A percentile compares a stretch with the other conserved stretches of the same genome.
Conservation (phyloP, 2,329 filamentous ascomycete genomes). For the Penicillium brevicompactum region DNA sequence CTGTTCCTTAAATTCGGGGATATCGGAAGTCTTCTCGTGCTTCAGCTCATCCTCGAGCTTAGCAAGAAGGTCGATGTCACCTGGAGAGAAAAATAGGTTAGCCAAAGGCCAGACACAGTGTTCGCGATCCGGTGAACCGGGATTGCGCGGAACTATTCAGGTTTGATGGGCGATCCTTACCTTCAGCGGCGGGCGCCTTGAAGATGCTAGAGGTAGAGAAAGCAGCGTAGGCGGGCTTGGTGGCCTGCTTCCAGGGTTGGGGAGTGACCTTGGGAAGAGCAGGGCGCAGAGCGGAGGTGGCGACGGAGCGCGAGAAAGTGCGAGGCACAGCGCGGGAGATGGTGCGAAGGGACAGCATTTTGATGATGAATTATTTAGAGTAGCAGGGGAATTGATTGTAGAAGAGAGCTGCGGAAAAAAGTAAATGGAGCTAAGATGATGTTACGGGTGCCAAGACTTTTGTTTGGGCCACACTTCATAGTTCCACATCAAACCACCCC, state of each 20-base stretch:
- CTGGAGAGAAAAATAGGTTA: slow-evolving; percentile 33
- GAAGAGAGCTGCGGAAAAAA: slow-evolving; percentile 21
- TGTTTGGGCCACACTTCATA: slow-evolving; percentile 23
- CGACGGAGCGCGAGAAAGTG: slow-evolving; percentile 59
- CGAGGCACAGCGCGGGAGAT: slow-evolving; percentile 69
- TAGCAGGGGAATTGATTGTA: slow-evolving; percentile 15
- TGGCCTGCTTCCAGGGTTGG: slow-evolving; percentile 51
- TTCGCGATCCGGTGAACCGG: not conserved
- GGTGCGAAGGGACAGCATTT: slow-evolving; percentile 71
- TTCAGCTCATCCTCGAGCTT: slow-evolving; percentile 85
- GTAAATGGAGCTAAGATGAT: slow-evolving; percentile 31
- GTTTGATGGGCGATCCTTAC: slow-evolving; percentile 32
- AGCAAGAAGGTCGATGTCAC: slow-evolving; percentile 76
- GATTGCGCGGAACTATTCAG: not conserved
- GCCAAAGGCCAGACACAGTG: slow-evolving; percentile 1
- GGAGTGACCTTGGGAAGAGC: slow-evolving; percentile 53
- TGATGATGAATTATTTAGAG: slow-evolving; percentile 30
- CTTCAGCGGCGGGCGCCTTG: slow-evolving; percentile 49
- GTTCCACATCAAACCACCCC: not conserved
- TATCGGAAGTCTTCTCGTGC: slow-evolving; percentile 80
- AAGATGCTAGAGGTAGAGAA: slow-evolving; percentile 49
- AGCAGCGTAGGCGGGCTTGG: slow-evolving; percentile 45
- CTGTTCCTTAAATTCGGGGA: slow-evolving; percentile 71
- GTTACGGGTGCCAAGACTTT: slow-evolving; percentile 30
- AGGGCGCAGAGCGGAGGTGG: slow-evolving; percentile 53